Conservation (phyloP, 208 protist genomes). For the Leishmania aethiopica region DNA sequence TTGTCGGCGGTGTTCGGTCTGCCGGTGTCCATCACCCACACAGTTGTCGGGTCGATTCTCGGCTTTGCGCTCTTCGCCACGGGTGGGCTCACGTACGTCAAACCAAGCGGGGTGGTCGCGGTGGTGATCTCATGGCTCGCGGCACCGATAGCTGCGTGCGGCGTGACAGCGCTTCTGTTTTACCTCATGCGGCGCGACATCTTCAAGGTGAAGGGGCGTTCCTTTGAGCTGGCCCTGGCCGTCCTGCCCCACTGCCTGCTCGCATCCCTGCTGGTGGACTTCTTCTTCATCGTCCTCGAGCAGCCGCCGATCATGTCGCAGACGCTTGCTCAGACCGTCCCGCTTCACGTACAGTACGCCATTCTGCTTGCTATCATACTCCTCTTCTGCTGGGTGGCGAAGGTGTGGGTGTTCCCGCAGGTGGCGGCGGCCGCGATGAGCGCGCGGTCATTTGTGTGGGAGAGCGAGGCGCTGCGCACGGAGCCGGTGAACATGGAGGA, state of each 20-base stretch:
- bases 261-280: conserved; percentile 68
- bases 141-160: conserved; percentile 60
- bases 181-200: conserved; percentile 63
- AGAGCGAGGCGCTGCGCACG: conserved; percentile 59
- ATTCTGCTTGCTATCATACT: conserved; percentile 50
- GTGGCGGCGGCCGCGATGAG: conserved; percentile 43
- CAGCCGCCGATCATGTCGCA: conserved; percentile 70
- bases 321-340: conserved; percentile 52
- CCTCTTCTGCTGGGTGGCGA: conserved; percentile 36
- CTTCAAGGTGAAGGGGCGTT: conserved; percentile 59
- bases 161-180: conserved; percentile 68
- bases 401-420: conserved; percentile 49
- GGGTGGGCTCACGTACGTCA: conserved; percentile 54
- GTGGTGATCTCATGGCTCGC: conserved; percentile 77
- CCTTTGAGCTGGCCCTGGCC: conserved; percentile 58
- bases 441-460: conserved; percentile 65
- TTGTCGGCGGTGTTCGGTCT: conserved; percentile 81
- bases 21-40: conserved; percentile 86
- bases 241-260: conserved; percentile 75
- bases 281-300: conserved; percentile 78
- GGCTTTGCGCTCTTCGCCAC: conserved; percentile 71
- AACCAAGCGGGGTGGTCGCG: conserved; percentile 52
- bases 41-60: conserved; percentile 78
- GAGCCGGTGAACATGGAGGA: conserved; percentile 32
- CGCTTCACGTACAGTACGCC: conserved; percentile 49